phyloP scores from a whole-genome alignment of 1,284 basidiomycete genomes.

The Sanghuangporus baumii region DNA sequence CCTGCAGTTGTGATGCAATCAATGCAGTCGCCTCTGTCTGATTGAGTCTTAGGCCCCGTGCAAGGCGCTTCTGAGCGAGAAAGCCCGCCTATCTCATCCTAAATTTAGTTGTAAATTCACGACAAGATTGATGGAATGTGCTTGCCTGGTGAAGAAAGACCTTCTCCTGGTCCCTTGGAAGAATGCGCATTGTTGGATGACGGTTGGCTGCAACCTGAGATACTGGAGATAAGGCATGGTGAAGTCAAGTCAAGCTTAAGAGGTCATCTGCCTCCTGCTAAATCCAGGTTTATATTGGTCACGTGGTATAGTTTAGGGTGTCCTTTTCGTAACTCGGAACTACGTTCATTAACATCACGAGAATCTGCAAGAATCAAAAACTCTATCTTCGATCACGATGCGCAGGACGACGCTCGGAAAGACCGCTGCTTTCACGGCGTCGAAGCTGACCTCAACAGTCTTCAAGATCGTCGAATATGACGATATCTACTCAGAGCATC shows the following conservation, averaged over 20 bases:
- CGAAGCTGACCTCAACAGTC: conserved; percentile 37
- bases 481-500: conserved; percentile 45
- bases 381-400: not conserved
- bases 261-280: not conserved
- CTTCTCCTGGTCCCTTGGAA: conserved; percentile 35
- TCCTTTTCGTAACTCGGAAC: not conserved
- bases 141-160: conserved; percentile 34
- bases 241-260: not conserved
- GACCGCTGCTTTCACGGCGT: conserved; percentile 36
- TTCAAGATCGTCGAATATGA: conserved; percentile 49
- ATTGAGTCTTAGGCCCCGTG: conserved; percentile 85
- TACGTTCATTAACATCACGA: not conserved
- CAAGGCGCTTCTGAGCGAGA: conserved; percentile 91
- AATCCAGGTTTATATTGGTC: not conserved
- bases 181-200: conserved; percentile 28
- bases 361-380: not conserved
- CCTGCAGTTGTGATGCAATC: conserved; percentile 88
- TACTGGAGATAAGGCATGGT: conserved; percentile 1
- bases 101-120: not conserved
- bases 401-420: not conserved
- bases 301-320: not conserved
- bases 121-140: not conserved
- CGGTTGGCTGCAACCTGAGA: not conserved
- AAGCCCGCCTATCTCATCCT: conserved; percentile 59
- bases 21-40: conserved; percentile 85